Evolutionary conservation across 441 rosid genomes (phyloP), one percentile per base, ranked within the genome.

Genomic region (Heliophila coronopifolia): DNA sequence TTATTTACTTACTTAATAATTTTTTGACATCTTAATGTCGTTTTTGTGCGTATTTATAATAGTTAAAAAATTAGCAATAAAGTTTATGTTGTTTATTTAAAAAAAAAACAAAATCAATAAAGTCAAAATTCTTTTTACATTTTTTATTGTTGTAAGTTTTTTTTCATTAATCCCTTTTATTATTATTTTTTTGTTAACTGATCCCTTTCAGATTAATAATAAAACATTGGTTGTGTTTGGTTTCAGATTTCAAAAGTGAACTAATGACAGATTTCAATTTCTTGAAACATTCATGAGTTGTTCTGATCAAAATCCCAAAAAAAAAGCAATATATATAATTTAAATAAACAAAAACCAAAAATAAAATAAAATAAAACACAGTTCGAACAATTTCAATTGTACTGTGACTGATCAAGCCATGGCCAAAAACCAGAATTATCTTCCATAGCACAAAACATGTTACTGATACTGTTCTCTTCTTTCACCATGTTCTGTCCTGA

Each of bases 391-490:
- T 9, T 22, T 80, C 73, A 91, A 43, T 83, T 81, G 79, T 79
- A 91, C 58, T 79, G 83, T 31, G 78, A 86, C 17, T 83, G 91
- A 60, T 92, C 96, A 69, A 92, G 76, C 98, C 98, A 92, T 38
- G 98, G 98, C 98, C 98, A 92, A 67, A 84, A 71, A 16, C 87
- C 91, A 26, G 95, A 59, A 15, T 87, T 95, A 49, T 92, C 96
- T 20, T 92, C 98, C 3, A 92, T 83, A 54, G 68, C 59, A 55
- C 93, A 81, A 67, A 92, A 85, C 96, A 91, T 87, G 74, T 73
- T 87, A 70, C 76, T 80, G 16, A 92, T 76, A 67, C 72, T 78
- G 59, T 50, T 65, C 64, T 91, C 98, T 69, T 91, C 95, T 61
- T 91, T 91, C 28, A 76, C 95, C 61, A 79, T 70, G 12, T 44